Percentiles rank a stretch among this genome's conserved stretches.
Conservation (phyloP, 768 basidiomycete genomes). For the Suillus brevipes region DNA sequence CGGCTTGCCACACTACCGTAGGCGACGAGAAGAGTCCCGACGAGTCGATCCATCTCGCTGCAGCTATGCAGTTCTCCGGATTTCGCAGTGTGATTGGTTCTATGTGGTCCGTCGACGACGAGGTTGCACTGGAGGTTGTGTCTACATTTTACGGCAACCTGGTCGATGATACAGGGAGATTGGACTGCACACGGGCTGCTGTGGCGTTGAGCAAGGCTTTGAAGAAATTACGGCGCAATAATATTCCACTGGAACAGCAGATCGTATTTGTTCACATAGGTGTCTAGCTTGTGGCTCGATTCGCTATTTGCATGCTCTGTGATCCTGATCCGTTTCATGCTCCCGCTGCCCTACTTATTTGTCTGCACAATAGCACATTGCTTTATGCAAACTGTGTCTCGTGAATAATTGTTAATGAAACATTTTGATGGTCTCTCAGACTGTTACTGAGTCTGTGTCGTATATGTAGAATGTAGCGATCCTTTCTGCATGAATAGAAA, state of each 20-base stretch:
- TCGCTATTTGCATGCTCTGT: background rate
- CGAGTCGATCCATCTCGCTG: slow-evolving; percentile 23
- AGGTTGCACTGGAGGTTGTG: slow-evolving; percentile 8
- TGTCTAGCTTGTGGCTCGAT: background rate
- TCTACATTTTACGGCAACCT: slow-evolving; percentile 1
- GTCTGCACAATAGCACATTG: background rate
- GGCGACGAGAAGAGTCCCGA: slow-evolving; percentile 18
- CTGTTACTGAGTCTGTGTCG: background rate
- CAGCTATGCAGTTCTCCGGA: slow-evolving; percentile 24
- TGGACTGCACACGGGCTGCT: background rate
- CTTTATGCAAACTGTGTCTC: background rate
- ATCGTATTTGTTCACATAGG: slow-evolving; percentile 7
- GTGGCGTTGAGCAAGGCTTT: background rate
- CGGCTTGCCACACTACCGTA: slow-evolving; percentile 25
- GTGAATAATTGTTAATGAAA: background rate
- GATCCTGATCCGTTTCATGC: background rate
- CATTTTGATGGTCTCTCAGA: too few relatives aligned
- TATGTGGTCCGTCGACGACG: slow-evolving; percentile 24
- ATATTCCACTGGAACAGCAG: slow-evolving; percentile 3
- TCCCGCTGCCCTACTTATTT: background rate
- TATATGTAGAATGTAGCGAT: background rate
- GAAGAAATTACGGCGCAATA: background rate
- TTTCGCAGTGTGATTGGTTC: slow-evolving; percentile 23
- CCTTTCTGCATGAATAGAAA: background rate
- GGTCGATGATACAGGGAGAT: background rate